Conservation (phyloP, 768 basidiomycete genomes). For the Chalciporus chontae region DNA sequence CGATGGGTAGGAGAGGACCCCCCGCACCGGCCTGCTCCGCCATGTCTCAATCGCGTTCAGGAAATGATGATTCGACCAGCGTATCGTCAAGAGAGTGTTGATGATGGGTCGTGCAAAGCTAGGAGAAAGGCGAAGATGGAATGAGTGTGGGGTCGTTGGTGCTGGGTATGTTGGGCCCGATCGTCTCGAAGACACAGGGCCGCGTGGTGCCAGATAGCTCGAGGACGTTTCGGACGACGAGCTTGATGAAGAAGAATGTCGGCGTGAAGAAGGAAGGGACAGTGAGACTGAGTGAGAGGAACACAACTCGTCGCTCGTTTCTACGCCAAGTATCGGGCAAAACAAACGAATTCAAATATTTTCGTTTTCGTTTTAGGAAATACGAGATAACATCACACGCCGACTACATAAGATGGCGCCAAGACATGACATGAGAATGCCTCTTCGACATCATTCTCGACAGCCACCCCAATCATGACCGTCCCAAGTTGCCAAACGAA, state of each 20-base stretch:
- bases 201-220: background rate
- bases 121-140: conserved; percentile 1
- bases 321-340: background rate
- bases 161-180: conserved; percentile 3
- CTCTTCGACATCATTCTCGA: no score
- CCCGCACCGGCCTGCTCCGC: conserved; percentile 5
- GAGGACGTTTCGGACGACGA: background rate
- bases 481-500: no score
- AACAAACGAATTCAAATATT: background rate
- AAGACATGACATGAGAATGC: no score
- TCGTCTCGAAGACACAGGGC: background rate
- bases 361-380: background rate
- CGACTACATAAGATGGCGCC: background rate
- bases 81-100: background rate
- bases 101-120: background rate
- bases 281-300: background rate
- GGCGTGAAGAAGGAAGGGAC: background rate
- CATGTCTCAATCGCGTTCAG: conserved; percentile 11
- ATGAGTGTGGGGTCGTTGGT: background rate
- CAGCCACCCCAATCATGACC: no score
- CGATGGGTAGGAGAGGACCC: conserved; percentile 27
- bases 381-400: background rate
- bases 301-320: background rate
- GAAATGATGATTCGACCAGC: background rate
- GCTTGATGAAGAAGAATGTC: background rate